Base-by-base conservation (phyloP, 2,329 filamentous ascomycete genomes). In the Fusarium pininemorale region DNA sequence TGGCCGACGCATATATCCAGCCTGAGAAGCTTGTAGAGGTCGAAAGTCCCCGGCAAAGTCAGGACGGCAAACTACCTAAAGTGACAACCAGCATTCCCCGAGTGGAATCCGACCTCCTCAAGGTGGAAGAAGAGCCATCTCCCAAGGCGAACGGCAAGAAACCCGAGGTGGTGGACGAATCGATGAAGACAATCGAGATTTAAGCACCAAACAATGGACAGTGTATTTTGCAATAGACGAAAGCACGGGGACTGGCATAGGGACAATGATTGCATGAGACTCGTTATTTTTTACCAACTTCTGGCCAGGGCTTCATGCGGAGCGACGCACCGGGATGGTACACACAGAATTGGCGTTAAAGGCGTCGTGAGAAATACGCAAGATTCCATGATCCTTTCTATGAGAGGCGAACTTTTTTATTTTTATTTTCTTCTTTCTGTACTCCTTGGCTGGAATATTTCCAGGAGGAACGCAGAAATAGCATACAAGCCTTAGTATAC, bases 131-230 rank as follows among this genome's bases (percentile, higher is more conserved):
- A 56, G 66, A 69, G n/a, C 37, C 66, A n/a, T 69, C 66, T 39
- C 66, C 57, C 30, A 69, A 69, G 59, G 50, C 65, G 41, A 86
- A 85, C 69, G 85, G 84, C 66, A 88, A 87, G 78, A 80, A 84
- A 65, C 78, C 81, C 13, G 82, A 83, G 62, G 81, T 83, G 44
- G 75, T 82, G 16, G 88, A 89, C 62, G 87, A 86, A 67, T 82
- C 84, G 38, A 89, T 90, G 88, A 90, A 89, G 83, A 89, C 87
- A 69, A 90, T 90, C 81, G 88, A 90, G 81, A 90, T 90, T 76
- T 90, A 69, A 80, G 50, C 65, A 67, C 68, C 50, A 50, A 56
- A 50, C 39, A 47, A 65, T 57, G 59, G 54, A 58, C 41, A 59
- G 44, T 59, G 62, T 63, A 66, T 75, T 76, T 65, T 67, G 69